Evolutionary conservation across 331 rosid species (phyloP).

Genomic region (Rhamnella rubrinervis): DNA sequence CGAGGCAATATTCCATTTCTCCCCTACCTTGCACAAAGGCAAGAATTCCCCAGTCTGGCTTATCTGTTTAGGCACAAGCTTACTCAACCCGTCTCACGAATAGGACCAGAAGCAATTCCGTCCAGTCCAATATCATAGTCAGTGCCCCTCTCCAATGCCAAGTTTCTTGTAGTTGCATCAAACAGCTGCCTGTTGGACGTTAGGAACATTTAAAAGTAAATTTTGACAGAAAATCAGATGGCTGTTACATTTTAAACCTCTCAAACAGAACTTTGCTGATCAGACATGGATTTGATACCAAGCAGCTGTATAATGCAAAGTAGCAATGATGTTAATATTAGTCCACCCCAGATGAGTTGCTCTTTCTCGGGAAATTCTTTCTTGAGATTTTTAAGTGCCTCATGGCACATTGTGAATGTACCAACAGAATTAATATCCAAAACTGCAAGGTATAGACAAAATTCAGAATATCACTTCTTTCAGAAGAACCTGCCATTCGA

Average conservation of each 20-base stretch:
- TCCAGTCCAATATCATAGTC: conserved; percentile 85
- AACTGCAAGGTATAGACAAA: conserved; percentile 49
- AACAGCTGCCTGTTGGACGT: conserved; percentile 73
- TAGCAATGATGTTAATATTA: conserved; percentile 28
- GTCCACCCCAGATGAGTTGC: conserved; percentile 15
- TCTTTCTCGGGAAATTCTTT: conserved; percentile 78
- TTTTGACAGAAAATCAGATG: conserved; percentile 15
- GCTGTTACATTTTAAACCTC: conserved; percentile 7
- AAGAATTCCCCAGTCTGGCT: too few species aligned
- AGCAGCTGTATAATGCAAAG: conserved; percentile 28
- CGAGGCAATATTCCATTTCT: conserved; percentile 96
- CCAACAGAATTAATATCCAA: conserved; percentile 95
- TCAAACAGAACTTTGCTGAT: conserved; percentile 75
- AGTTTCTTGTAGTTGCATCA: conserved; percentile 84
- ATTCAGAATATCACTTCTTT: conserved; percentile 1
- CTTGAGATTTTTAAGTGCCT: conserved; percentile 53
- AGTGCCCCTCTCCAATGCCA: conserved; percentile 98
- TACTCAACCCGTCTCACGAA: conserved; percentile 85
- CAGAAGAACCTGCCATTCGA: not conserved
- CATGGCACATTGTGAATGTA: conserved; percentile 89
- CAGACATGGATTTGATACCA: conserved; percentile 60
- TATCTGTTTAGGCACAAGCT: conserved; percentile 35
- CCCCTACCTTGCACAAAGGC: conserved; percentile 2
- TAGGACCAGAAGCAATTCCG: conserved; percentile 95
- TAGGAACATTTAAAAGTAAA: conserved; percentile 4